Evolutionary conservation across 805 yeast species (phyloP).

Genomic region (Candida odintsovae): DNA sequence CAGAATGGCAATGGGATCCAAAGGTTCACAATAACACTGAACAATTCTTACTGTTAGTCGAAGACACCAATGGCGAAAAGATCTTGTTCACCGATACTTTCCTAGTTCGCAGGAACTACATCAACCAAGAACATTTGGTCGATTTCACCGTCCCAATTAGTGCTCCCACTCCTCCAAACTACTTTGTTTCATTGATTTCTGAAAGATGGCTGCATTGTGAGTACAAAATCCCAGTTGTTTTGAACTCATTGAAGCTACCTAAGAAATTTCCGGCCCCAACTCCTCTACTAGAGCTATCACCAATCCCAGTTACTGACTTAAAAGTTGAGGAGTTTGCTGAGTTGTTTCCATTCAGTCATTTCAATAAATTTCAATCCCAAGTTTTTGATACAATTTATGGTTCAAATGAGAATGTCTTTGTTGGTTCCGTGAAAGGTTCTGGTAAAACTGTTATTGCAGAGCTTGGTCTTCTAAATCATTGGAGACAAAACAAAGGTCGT

Average conservation of each 20-base stretch:
- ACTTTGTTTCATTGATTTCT: conserved; percentile 66
- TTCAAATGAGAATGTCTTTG: conserved; percentile 50
- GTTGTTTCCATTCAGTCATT: conserved; percentile 41
- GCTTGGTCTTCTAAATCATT: conserved; percentile 63
- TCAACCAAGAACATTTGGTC: conserved; percentile 48
- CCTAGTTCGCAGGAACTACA: conserved; percentile 41
- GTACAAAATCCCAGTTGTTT: conserved; percentile 51
- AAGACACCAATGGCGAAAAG: conserved; percentile 77
- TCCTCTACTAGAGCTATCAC: conserved; percentile 45
- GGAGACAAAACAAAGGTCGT: conserved; percentile 66
- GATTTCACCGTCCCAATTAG: conserved; percentile 63
- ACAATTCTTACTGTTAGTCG: conserved; percentile 64
- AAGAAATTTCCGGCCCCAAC: conserved; percentile 60
- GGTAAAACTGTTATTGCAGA: conserved; percentile 74
- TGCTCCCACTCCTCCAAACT: conserved; percentile 57
- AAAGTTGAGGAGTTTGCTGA: conserved; percentile 41
- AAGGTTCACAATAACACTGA: conserved; percentile 59
- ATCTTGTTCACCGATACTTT: conserved; percentile 57
- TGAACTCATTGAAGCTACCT: conserved; percentile 50
- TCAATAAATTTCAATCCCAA: conserved; percentile 75
- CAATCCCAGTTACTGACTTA: conserved; percentile 44
- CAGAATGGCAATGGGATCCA: conserved; percentile 77
- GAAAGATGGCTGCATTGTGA: conserved; percentile 85
- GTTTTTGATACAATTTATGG: conserved; percentile 55
- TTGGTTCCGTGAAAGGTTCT: conserved; percentile 71